These are phyloP conservation scores for Microcos paniculata DNA, from an alignment of 345 rosid genomes.

Conservation along the genomic window DNA sequence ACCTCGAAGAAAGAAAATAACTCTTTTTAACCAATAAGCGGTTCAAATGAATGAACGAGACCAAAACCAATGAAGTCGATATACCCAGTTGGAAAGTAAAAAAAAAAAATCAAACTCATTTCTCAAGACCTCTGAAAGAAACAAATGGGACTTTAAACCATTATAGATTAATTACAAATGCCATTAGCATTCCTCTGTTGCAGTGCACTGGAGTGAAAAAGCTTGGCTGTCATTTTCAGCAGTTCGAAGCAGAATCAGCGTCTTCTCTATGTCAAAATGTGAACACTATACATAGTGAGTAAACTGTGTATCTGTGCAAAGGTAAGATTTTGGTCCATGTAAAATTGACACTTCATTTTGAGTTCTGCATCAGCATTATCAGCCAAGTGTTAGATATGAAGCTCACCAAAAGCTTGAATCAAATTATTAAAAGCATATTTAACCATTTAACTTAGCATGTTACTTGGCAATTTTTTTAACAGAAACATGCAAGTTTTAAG, in stretches of 20 bases:
- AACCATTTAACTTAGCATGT: not conserved
- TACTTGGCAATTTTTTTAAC: not conserved
- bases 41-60: not conserved
- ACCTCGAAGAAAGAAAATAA: too few species aligned
- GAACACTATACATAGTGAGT: not conserved
- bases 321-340: not conserved
- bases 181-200: not conserved
- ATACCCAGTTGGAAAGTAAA: not conserved
- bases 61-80: not conserved
- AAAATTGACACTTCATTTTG: not conserved
- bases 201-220: not conserved
- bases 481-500: not conserved
- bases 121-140: not conserved
- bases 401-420: not conserved
- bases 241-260: not conserved
- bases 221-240: not conserved
- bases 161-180: not conserved
- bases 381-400: not conserved
- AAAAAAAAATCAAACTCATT: not conserved
- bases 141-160: not conserved
- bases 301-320: not conserved
- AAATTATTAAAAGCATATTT: not conserved
- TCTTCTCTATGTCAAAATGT: not conserved
- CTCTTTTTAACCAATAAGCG: not conserved
- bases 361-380: not conserved